Conservation (phyloP, 257 asterid species). For the Echium plantagineum region DNA sequence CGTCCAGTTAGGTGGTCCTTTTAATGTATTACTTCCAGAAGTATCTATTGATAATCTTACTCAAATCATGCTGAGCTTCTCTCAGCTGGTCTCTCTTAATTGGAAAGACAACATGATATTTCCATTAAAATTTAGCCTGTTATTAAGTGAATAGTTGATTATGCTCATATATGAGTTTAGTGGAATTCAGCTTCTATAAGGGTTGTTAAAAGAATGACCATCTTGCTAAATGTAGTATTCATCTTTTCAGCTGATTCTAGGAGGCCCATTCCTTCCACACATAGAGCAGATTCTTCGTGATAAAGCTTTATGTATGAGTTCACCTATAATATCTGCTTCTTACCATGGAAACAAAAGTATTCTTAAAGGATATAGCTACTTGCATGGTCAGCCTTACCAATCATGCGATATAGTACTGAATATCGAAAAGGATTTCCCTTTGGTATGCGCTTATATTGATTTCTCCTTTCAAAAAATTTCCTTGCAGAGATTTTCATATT, state of each 20-base stretch:
- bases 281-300: constrained; percentile 69
- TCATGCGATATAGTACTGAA: constrained; percentile 58
- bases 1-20: constrained; percentile 95
- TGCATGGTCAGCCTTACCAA: constrained; percentile 42
- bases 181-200: no score
- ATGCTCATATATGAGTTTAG: not conserved
- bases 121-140: not conserved
- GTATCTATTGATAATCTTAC: not conserved
- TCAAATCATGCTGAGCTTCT: not conserved
- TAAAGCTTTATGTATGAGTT: constrained; percentile 50
- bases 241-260: constrained; percentile 61
- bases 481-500: not conserved
- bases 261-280: constrained; percentile 87
- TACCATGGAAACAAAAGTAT: constrained; percentile 66
- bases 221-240: not conserved
- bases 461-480: not conserved
- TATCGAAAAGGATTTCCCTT: constrained; percentile 44
- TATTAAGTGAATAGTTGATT: not conserved
- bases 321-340: constrained; percentile 75
- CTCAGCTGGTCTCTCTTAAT: not conserved
- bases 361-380: constrained; percentile 47
- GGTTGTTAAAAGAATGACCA: not conserved
- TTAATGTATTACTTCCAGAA: constrained; percentile 12
- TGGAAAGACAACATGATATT: not conserved
- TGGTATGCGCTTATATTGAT: constrained; percentile 31